These are phyloP conservation scores for Ascosphaera acerosa DNA, from an alignment of 2,329 filamentous ascomycete genomes.

Conservation along the genomic window DNA sequence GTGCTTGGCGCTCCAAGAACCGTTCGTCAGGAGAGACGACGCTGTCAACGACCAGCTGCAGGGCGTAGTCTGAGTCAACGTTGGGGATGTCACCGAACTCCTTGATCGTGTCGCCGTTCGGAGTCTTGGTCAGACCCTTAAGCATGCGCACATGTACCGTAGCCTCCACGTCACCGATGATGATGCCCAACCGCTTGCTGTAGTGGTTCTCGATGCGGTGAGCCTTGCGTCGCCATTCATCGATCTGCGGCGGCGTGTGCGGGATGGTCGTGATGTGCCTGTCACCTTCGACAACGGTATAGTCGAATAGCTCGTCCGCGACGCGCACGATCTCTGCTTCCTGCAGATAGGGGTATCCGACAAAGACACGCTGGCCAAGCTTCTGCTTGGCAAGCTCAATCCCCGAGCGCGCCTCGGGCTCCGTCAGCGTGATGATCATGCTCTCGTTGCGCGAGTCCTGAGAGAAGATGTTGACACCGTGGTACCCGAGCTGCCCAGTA, in stretches of 20 bases:
- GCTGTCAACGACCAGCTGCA: constrained; percentile 70
- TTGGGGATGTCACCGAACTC: constrained; percentile 73
- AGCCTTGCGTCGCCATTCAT: constrained; percentile 64
- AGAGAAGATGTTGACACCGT: constrained; percentile 85
- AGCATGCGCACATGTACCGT: constrained; percentile 84
- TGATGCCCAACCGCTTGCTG: constrained; percentile 70
- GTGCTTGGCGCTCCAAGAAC: constrained; percentile 70
- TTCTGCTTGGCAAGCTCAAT: constrained; percentile 49
- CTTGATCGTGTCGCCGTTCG: constrained; percentile 75
- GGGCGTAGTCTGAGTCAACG: constrained; percentile 70
- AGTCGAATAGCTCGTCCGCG: constrained; percentile 83
- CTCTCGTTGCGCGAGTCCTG: constrained; percentile 91
- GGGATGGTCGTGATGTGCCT: constrained; percentile 40
- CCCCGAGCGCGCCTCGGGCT: constrained; percentile 44
- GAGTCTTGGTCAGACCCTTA: constrained; percentile 70
- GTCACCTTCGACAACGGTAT: constrained; percentile 41
- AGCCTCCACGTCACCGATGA: constrained; percentile 67
- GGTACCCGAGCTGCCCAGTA: constrained; percentile 55
- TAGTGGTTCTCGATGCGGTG: constrained; percentile 65
- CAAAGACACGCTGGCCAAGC: constrained; percentile 63
- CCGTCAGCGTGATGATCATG: constrained; percentile 66
- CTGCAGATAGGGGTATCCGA: constrained; percentile 86
- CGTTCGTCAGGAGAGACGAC: constrained; percentile 78
- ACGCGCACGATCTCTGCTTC: constrained; percentile 77
- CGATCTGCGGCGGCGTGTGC: constrained; percentile 50